Conservation (phyloP, 2,329 filamentous ascomycete species). For the Chaetomium sp. region DNA sequence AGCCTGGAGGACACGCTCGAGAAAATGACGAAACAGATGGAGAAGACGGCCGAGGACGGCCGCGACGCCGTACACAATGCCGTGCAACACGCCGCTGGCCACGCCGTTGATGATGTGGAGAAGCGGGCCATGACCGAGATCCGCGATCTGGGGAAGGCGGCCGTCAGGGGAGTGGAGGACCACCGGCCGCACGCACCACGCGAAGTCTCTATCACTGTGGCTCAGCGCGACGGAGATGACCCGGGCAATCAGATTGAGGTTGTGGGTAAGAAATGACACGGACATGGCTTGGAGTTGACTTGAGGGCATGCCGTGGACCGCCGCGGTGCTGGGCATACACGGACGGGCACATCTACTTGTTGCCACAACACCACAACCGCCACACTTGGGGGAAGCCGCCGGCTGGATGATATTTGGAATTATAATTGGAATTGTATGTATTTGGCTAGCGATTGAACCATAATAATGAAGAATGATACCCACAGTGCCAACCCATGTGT, state of each 20-base stretch:
- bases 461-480: neutral
- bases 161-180: constrained; percentile 8
- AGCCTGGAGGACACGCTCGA: constrained; percentile 21
- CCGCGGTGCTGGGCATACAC: neutral
- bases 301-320: no score
- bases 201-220: constrained; percentile 12
- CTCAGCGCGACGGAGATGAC: neutral
- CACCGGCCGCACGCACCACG: constrained; percentile 7
- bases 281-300: neutral
- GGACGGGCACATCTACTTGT: neutral
- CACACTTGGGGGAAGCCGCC: no score
- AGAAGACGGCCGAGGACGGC: constrained; percentile 9
- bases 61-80: neutral
- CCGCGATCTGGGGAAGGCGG: constrained; percentile 13
- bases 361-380: neutral
- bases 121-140: constrained; percentile 11
- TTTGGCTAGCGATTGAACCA: neutral
- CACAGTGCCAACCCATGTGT: no score
- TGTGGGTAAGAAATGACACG: neutral
- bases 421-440: neutral
- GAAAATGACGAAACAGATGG: constrained; percentile 8
- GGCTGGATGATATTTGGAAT: neutral
- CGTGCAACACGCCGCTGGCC: neutral
- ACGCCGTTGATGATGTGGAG: constrained; percentile 12
- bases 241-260: neutral